Base-by-base conservation (phyloP, 2,329 filamentous ascomycete species). In the Penicillium psychrosexuale region DNA sequence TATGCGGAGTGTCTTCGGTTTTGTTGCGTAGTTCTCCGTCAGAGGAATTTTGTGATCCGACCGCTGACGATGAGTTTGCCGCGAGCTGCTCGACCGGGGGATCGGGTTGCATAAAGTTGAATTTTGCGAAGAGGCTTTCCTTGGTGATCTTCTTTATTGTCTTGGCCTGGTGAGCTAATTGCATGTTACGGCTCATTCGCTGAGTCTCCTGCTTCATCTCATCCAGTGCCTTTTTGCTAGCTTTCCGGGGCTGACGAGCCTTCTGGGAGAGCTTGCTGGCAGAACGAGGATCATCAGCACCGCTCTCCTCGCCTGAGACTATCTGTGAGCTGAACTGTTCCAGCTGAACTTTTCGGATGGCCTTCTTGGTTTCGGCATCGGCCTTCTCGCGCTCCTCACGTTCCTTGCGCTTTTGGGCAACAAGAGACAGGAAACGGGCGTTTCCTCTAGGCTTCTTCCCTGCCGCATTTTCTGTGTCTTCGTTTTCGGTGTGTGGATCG, bases 151-250 rank as follows among this genome's bases (percentile, higher is more conserved):
- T 96, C 79, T 94, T 97, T 73, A 89, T 92, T 1, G 91, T 96
- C 75, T 87, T 90, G 24, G 90, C 89, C 69, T 96, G 87, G 72
- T 97, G 92, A 1, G 89, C 85, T 46, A 99, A 82, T 72, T 97
- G 93, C 84, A 96, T 89, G 68, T 89, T 95, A 61, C 94, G 84
- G 62, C 84, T 87, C 76, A 99, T 84, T 30, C 94, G 85, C 76
- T 99, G 94, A 1, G 93, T 97, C 74, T 99, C 94, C 55, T 91
- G 84, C 65, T 89, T 88, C 88, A 99, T 97, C 63, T 97, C 93
- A 69, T 97, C 90, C 39, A 97, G 72, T 0, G 94, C 94, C 75
- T 91, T 97, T 77, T 93, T 97, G 77, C 92, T 93, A 0, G 94
- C 92, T 70, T 94, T 96, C 12, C 94, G 84, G 2, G 71, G 61